Evolutionary conservation across 306 rosid species (phyloP).

Genomic region (Cucurbita ficifolia): DNA sequence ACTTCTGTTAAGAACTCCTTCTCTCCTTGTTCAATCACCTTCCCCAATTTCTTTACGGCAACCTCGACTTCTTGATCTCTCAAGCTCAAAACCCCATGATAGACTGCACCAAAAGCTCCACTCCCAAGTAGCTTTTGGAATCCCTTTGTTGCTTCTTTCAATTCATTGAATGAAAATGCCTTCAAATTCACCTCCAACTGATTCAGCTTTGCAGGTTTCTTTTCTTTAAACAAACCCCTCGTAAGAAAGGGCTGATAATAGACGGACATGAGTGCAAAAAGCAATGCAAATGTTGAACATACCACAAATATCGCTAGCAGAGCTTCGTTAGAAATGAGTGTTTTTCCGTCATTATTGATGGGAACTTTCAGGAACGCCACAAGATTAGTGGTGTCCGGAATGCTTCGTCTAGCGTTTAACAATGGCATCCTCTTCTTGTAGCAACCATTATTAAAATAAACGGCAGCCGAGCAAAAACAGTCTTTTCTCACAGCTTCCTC

Average conservation of each 20-base stretch:
- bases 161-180: constrained; percentile 12
- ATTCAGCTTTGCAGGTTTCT: not conserved
- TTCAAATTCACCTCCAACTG: constrained; percentile 1
- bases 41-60: constrained; percentile 16
- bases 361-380: not conserved
- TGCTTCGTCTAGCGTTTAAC: not conserved
- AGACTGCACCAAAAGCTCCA: constrained; percentile 24
- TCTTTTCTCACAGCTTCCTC: constrained; percentile 15
- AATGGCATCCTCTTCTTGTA: constrained; percentile 23
- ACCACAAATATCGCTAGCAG: not conserved
- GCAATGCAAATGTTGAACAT: not conserved
- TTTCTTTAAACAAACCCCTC: not conserved
- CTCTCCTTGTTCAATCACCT: constrained; percentile 8
- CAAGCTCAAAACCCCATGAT: constrained; percentile 9
- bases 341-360: not conserved
- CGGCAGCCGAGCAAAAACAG: constrained; percentile 21
- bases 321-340: not conserved
- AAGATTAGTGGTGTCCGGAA: not conserved
- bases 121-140: constrained; percentile 17
- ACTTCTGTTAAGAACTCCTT: constrained; percentile 14
- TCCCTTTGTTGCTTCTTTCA: constrained; percentile 20
- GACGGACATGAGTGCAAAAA: not conserved
- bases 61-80: constrained; percentile 1
- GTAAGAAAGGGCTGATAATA: not conserved
- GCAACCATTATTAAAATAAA: not conserved